A percentile compares a stretch with the other conserved stretches of the same genome.
These are phyloP conservation scores for Glomus cerebriforme DNA, from an alignment of 192 early-diverging fungal genomes.

Conservation along the genomic window DNA sequence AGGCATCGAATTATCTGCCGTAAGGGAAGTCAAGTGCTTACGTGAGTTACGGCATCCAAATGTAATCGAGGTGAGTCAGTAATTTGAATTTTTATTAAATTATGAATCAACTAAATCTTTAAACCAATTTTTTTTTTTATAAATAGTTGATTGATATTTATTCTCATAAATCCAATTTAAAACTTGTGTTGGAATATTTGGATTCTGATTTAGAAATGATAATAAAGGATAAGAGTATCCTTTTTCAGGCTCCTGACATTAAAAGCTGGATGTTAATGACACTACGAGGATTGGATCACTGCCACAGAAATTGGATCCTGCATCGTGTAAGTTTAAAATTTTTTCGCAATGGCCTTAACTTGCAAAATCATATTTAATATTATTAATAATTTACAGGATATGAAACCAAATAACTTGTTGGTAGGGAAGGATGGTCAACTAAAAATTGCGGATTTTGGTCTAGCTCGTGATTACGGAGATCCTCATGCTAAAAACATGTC, in stretches of 20 bases:
- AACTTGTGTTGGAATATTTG: slow-evolving; percentile 92
- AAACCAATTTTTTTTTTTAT: background rate
- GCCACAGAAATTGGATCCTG: slow-evolving; percentile 86
- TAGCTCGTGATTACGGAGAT: slow-evolving; percentile 95
- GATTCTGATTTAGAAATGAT: slow-evolving; percentile 95
- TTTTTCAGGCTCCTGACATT: slow-evolving; percentile 90
- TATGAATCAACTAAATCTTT: background rate
- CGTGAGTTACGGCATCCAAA: slow-evolving; percentile 94
- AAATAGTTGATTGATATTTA: slow-evolving; percentile 87
- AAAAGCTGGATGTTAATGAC: slow-evolving; percentile 99
- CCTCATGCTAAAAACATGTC: slow-evolving; percentile 75
- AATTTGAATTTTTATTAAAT: background rate
- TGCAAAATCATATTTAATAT: background rate
- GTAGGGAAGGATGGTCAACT: slow-evolving; percentile 84
- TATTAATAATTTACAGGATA: slow-evolving; percentile 55
- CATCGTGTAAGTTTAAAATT: slow-evolving; percentile 66
- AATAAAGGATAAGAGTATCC: slow-evolving; percentile 89
- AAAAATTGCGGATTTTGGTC: slow-evolving; percentile 98
- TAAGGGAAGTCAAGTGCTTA: slow-evolving; percentile 91
- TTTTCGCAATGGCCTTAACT: background rate
- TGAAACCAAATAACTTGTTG: slow-evolving; percentile 88
- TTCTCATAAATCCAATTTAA: slow-evolving; percentile 86
- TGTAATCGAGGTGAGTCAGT: slow-evolving; percentile 69
- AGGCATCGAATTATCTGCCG: slow-evolving; percentile 93
- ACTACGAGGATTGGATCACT: slow-evolving; percentile 87